Evolutionary conservation across 306 rosid genomes (phyloP), one percentile per base, ranked within the genome.

Genomic region (Styphnolobium japonicum): DNA sequence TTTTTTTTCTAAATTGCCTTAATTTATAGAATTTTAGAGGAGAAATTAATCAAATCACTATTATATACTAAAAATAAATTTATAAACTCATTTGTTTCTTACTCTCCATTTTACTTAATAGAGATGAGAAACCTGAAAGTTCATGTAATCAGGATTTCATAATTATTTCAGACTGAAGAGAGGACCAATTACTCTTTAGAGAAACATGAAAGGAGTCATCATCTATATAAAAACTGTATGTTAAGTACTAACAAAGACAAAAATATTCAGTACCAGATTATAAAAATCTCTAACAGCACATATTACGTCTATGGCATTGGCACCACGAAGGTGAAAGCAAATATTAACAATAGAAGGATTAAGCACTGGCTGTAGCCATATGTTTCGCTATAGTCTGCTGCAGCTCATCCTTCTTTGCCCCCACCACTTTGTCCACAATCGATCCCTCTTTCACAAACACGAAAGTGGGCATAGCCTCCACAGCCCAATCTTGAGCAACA

Each of bases 391-490:
- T 55, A 29, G 85, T 89, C 85, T 86, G 89, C 78, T 83, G 91
- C 49, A 96, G 87, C 55, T 90, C 97, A 0, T 95, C 98, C 81
- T 89, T 93, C 92, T 86, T 91, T 23, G 93, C 98, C 83, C 97
- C 99, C 33, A 96, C 94, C 74, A 91, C 96, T 67, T 84, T 91
- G 86, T 77, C 98, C 79, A 93, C 56, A 60, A 93, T 90, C 10
- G 71, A 85, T 53, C 98, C 98, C 67, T 93, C 97, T 82, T 93
- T 93, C 88, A 93, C 62, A 68, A 96, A 89, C 89, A 93, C 83
- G 86, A 96, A 96, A 2, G 98, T 91, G 0, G 98, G 98, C 99
- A 96, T 93, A 78, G 97, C 94, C 83, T 96, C 97, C 80, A 93
- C 87, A n/a, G 96, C 97, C 97, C 96, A 93, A 76, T 96, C 99